Evolutionary conservation across 2,329 filamentous ascomycete species (phyloP), one percentile per base, ranked within the genome.

Genomic region (Neonectria magnoliae): DNA sequence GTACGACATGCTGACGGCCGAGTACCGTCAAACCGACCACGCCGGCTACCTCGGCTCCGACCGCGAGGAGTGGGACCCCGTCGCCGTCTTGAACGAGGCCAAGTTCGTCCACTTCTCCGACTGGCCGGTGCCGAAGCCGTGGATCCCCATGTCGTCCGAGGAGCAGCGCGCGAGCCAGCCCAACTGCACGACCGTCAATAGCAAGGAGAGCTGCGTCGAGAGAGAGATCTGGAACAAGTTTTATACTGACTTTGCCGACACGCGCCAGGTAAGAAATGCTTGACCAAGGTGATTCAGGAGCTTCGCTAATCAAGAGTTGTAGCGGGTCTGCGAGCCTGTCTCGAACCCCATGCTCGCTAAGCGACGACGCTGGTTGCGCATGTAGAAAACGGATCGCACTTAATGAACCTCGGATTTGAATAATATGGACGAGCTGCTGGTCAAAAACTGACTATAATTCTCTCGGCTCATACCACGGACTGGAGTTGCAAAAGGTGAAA

Each of bases 1-100:
- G 1, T 90, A 90, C 72, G 85, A 85, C 13, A 79, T 91, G 22
- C 72, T 91, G 8, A 87, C 86, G 2, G 86, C 87, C 38, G 89
- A 91, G 76, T 91, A 91, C 71, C 84, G 88, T 11, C 72, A 71
- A 68, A 4, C 84, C n/a, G 78, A 87, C 2, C 84, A 84, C 69
- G 73, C 78, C 33, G 77, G 81, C 10, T 83, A 83, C 53, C 76
- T 81, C 2, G 71, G 73, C 10, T 63, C 65, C 8, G 78, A 80
- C 22, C 77, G 83, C 5, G 86, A 87, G 70, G 73, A 73, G 14
- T 92, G 89, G 88, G 85, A 91, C 73, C 82, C 88, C 1, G 13
- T 76, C 68, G 60, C 75, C 14, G 27, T 10, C 51, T 11, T 54
- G 51, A 7, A 6, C 18, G 51, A 54, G 20, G 51, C 33, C 38